Conservation (phyloP, 2,329 filamentous ascomycete species). For the Penicillium frequentans region DNA sequence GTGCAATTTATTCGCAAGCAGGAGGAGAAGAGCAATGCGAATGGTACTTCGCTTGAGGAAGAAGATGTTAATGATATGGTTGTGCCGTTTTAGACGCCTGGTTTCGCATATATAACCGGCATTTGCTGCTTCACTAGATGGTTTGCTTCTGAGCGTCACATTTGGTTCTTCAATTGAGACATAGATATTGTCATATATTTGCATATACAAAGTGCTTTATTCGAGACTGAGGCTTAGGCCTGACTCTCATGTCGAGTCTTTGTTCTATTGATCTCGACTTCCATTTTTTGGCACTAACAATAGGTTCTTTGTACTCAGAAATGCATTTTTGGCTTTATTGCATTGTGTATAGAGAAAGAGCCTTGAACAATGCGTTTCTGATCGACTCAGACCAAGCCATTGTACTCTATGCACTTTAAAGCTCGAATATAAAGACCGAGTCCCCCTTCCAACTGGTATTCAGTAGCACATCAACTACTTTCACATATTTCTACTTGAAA, state of each 20-base stretch:
- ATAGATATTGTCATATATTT: neutral
- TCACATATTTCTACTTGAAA: neutral
- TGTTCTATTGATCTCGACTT: neutral
- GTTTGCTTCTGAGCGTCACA: neutral
- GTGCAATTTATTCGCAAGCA: constrained; percentile 67
- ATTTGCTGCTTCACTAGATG: neutral
- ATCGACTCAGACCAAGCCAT: neutral
- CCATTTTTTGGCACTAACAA: neutral
- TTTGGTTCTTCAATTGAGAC: neutral
- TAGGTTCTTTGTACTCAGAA: neutral
- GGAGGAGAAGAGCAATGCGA: constrained; percentile 36
- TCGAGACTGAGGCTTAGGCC: neutral
- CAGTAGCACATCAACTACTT: neutral
- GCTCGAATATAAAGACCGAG: neutral
- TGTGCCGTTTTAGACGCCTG: constrained; percentile 55
- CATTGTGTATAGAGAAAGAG: neutral
- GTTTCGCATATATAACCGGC: neutral
- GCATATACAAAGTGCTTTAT: neutral
- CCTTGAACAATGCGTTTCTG: neutral
- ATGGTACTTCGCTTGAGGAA: constrained; percentile 43
- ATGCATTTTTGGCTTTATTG: neutral
- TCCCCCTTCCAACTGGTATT: neutral
- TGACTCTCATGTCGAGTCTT: neutral
- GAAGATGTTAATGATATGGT: constrained; percentile 67
- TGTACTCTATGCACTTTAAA: neutral